Percentiles rank a stretch among this genome's conserved stretches.
Evolutionary conservation across 2,329 filamentous ascomycete genomes (phyloP).

Genomic region (Mycogone perniciosa): DNA sequence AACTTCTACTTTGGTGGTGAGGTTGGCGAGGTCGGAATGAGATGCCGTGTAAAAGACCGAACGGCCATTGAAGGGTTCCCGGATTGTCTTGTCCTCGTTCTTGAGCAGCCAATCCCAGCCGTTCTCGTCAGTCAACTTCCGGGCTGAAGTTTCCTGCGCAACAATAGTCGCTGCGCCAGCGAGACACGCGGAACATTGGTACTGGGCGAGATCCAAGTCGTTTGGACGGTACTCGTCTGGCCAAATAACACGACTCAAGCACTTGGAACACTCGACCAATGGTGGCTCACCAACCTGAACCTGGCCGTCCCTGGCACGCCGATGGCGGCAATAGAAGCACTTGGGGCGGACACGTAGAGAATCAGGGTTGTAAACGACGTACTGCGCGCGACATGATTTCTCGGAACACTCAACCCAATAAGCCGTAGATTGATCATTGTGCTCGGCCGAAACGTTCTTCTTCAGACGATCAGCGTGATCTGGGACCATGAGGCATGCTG

Average conservation of each 20-base stretch:
- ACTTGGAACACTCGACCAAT: constrained; percentile 38
- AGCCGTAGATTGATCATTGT: constrained; percentile 26
- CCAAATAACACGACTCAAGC: constrained; percentile 42
- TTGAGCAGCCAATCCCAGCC: constrained; percentile 37
- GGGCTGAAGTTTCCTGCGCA: constrained; percentile 31
- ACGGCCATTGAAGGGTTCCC: constrained; percentile 31
- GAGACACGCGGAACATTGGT: constrained; percentile 37
- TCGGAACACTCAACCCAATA: constrained; percentile 44
- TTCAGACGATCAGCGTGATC: constrained; percentile 19
- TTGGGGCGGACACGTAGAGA: constrained; percentile 39
- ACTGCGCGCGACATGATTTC: constrained; percentile 40
- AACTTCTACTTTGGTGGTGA: constrained; percentile 33
- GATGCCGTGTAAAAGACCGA: constrained; percentile 36
- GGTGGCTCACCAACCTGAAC: constrained; percentile 24
- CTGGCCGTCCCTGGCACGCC: constrained; percentile 8
- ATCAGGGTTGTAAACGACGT: constrained; percentile 41
- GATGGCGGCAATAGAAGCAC: constrained; percentile 41
- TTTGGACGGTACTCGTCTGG: constrained; percentile 36
- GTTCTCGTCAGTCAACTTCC: constrained; percentile 34
- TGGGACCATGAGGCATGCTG: constrained; percentile 14
- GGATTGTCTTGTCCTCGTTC: constrained; percentile 31
- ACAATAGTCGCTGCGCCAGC: constrained; percentile 30
- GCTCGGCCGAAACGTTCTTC: constrained; percentile 25
- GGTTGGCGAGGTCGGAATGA: constrained; percentile 23
- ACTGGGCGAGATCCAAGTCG: constrained; percentile 25